Conservation (phyloP, 495 filamentous ascomycete species). For the Hamigera avellanea region DNA sequence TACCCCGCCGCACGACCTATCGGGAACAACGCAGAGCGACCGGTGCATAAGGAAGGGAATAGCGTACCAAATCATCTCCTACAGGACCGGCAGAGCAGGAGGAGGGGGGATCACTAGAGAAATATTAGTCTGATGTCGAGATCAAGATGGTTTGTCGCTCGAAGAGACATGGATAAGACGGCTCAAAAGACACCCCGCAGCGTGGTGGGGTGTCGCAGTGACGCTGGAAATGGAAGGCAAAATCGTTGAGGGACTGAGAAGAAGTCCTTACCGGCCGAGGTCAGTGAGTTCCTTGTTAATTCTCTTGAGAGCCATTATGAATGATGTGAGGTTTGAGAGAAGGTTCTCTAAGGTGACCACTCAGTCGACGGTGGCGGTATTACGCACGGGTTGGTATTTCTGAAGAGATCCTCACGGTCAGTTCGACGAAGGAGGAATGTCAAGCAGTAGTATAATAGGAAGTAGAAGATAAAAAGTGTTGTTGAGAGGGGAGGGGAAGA, state of each 20-base stretch:
- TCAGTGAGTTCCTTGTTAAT: conserved; percentile 99
- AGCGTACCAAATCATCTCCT: conserved; percentile 92
- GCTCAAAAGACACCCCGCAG: conserved; percentile 12
- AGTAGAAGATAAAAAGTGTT: conserved; percentile 10
- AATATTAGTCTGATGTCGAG: conserved; percentile 1
- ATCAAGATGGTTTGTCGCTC: background rate
- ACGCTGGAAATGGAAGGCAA: background rate
- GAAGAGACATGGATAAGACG: background rate
- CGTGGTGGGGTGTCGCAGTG: conserved; percentile 9
- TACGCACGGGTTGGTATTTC: conserved; percentile 1
- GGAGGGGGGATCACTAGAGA: conserved; percentile 82
- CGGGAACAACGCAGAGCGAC: conserved; percentile 2
- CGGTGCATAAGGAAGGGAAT: conserved; percentile 4
- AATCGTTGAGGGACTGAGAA: background rate
- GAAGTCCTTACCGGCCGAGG: conserved; percentile 75
- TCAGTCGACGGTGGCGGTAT: conserved; percentile 9
- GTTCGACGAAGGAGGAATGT: background rate
- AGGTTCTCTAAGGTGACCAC: conserved; percentile 3
- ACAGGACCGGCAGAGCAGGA: conserved; percentile 96
- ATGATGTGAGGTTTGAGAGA: conserved; percentile 18
- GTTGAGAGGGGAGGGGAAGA: conserved; percentile 3
- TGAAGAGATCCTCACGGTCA: background rate
- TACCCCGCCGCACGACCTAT: conserved; percentile 14
- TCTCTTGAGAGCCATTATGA: conserved; percentile 92
- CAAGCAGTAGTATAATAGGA: too few species aligned